These are phyloP conservation scores for Garcia nutans DNA, from an alignment of 345 rosid genomes.

Conservation along the genomic window DNA sequence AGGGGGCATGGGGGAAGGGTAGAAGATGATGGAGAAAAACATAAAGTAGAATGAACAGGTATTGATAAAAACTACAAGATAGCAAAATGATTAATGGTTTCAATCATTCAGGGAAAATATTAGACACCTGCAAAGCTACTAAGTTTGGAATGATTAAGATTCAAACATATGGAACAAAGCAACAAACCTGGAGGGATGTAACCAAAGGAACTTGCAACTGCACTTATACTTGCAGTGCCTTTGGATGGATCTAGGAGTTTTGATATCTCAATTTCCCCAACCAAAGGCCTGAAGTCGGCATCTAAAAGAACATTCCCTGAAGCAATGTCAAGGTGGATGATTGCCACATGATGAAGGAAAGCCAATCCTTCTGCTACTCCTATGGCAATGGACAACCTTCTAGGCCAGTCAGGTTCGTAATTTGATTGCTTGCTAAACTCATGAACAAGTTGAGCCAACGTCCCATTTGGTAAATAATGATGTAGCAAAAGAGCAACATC, in stretches of 20 bases:
- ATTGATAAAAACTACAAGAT: conserved; percentile 1
- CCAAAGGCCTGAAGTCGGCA: conserved; percentile 28
- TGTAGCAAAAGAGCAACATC: conserved; percentile 94
- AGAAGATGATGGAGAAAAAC: not conserved
- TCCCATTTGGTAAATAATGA: conserved; percentile 76
- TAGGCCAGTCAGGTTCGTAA: conserved; percentile 55
- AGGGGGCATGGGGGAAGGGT: too few species aligned
- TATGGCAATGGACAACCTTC: conserved; percentile 29
- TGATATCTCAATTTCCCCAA: conserved; percentile 39
- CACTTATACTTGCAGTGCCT: conserved; percentile 42
- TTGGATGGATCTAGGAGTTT: conserved; percentile 37
- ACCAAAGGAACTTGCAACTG: conserved; percentile 43
- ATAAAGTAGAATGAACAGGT: not conserved
- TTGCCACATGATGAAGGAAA: conserved; percentile 34
- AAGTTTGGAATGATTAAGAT: not conserved
- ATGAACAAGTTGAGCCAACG: conserved; percentile 75
- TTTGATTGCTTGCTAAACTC: conserved; percentile 62
- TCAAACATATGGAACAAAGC: not conserved
- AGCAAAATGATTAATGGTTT: not conserved
- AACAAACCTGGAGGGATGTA: conserved; percentile 37
- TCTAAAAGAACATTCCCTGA: conserved; percentile 35
- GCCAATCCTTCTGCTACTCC: conserved; percentile 38
- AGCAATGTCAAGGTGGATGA: conserved; percentile 37
- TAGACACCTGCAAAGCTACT: not conserved
- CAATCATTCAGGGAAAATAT: not conserved